A percentile compares a stretch with the other conserved stretches of the same genome.
Conservation (phyloP, 805 yeast species). For the Wickerhamomyces tratensis region DNA sequence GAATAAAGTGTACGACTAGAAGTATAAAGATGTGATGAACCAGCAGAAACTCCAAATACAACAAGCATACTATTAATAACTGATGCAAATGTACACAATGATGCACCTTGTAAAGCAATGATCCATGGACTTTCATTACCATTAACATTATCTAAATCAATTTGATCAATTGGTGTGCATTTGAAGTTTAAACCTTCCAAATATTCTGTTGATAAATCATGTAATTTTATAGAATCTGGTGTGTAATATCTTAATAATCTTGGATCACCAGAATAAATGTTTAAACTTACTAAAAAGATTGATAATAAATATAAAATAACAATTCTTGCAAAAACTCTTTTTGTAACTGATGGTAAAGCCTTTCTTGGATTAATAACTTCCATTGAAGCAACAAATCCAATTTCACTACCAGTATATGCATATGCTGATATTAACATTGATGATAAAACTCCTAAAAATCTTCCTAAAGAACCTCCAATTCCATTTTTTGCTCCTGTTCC, state of each 20-base stretch:
- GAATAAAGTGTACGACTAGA: slow-evolving; percentile 48
- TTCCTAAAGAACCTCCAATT: slow-evolving; percentile 49
- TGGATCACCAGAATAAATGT: slow-evolving; percentile 73
- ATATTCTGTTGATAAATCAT: slow-evolving; percentile 2
- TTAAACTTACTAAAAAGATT: slow-evolving; percentile 59
- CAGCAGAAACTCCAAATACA: slow-evolving; percentile 45
- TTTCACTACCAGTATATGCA: slow-evolving; percentile 76
- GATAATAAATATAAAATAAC: slow-evolving; percentile 56
- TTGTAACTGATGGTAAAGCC: slow-evolving; percentile 70
- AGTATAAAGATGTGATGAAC: slow-evolving; percentile 44
- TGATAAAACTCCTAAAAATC: slow-evolving; percentile 49
- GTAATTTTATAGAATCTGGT: slow-evolving; percentile 4
- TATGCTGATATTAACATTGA: slow-evolving; percentile 60
- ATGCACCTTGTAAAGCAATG: slow-evolving; percentile 44
- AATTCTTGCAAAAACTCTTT: slow-evolving; percentile 64
- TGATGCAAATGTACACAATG: slow-evolving; percentile 36
- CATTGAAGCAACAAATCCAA: slow-evolving; percentile 76
- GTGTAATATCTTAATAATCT: slow-evolving; percentile 46
- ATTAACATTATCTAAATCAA: slow-evolving; percentile 3
- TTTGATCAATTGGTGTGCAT: slow-evolving; percentile 1
- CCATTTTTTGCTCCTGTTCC: slow-evolving; percentile 48
- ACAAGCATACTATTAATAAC: slow-evolving; percentile 41
- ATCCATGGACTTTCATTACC: slow-evolving; percentile 50
- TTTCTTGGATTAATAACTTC: slow-evolving; percentile 77
- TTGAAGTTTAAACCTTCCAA: slow-evolving; percentile 2